A percentile compares a stretch with the other conserved stretches of the same genome.
These are phyloP conservation scores for Eucalyptus rudis DNA, from an alignment of 345 rosid species.

Conservation along the genomic window DNA sequence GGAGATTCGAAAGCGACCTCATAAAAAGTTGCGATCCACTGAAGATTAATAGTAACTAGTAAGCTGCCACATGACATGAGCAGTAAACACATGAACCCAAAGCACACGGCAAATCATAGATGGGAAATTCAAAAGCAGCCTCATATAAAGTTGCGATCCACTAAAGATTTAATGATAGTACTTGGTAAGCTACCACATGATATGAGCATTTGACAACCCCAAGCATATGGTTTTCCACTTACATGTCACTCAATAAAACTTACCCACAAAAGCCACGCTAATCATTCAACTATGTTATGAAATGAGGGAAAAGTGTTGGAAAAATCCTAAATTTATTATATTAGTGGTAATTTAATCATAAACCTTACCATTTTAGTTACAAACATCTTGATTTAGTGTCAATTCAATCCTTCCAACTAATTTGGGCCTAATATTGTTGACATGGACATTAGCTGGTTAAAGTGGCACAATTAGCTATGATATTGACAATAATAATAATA, in stretches of 20 bases:
- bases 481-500: too few species aligned
- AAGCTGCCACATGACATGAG: neutral
- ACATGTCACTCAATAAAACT: neutral
- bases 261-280: neutral
- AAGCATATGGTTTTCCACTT: neutral
- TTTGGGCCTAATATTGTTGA: too few species aligned
- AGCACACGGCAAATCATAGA: neutral
- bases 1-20: neutral
- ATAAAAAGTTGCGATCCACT: neutral
- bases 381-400: too few species aligned
- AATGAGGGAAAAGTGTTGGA: too few species aligned
- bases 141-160: neutral
- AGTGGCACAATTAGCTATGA: rapidly evolving
- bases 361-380: too few species aligned
- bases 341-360: too few species aligned
- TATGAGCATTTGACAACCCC: neutral
- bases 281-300: neutral
- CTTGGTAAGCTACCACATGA: neutral
- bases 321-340: too few species aligned
- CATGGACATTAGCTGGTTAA: too few species aligned
- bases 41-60: neutral
- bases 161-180: neutral
- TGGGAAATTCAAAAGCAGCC: neutral
- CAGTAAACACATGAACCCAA: neutral
- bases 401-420: too few species aligned